Conservation (phyloP, 306 rosid genomes). For the Crataegus laevigata region DNA sequence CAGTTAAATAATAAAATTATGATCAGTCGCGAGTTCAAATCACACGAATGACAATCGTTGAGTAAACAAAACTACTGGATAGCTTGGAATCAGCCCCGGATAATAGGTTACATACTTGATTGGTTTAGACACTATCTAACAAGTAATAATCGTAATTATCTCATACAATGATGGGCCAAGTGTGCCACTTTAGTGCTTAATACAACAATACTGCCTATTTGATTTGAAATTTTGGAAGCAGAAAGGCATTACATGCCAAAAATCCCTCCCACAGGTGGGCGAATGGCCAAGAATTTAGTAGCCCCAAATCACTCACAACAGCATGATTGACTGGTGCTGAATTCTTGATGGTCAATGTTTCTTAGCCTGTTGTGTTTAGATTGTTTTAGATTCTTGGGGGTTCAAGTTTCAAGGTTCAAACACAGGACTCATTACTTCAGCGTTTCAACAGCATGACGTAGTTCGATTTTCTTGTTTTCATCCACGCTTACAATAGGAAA, state of each 20-base stretch:
- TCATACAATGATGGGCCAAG: neutral
- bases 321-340: neutral
- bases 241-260: neutral
- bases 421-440: neutral
- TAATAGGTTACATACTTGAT: neutral
- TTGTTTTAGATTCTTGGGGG: neutral
- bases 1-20: no score
- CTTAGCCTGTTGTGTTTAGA: neutral
- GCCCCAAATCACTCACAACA: neutral
- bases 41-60: neutral
- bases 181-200: neutral
- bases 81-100: neutral
- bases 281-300: neutral
- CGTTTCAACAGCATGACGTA: neutral
- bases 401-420: neutral
- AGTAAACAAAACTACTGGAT: no score
- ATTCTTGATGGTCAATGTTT: neutral
- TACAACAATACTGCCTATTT: neutral
- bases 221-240: neutral
- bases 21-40: no score
- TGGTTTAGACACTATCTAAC: neutral
- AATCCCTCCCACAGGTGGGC: neutral
- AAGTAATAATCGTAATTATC: neutral
- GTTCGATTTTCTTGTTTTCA: neutral
- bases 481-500: neutral